Base-by-base conservation (phyloP, 2,329 filamentous ascomycete genomes). In the Elsinoe perseae region DNA sequence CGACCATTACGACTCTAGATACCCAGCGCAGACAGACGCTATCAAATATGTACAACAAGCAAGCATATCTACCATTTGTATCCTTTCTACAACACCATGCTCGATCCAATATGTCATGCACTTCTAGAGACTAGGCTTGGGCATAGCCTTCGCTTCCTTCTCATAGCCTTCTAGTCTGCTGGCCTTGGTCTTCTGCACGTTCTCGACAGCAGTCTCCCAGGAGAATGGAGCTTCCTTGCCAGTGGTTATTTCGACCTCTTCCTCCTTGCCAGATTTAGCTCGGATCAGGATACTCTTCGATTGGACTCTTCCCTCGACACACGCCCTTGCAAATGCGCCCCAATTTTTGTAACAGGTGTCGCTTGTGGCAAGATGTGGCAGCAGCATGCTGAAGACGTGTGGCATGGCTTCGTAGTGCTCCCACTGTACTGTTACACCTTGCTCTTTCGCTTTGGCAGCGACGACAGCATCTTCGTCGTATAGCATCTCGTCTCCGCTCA, bases 361-460 rank as follows among this genome's bases (percentile, higher is more conserved):
- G 5, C 65, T 62, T 0, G 60, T 68, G 2, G 60, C 50, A 2
- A 69, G 56, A 1, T 61, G 57, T n/a, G 73, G 72, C 3, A 77
- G 58, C 56, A 77, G 58, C 69, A 75, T 69, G 0, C 65, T 69
- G 61, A 78, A 92, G 62, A 81, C 82, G 70, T 91, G 87, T 55
- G 88, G 86, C 87, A 92, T 92, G 2, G 82, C 85, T 67, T 90
- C 84, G 66, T 83, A 93, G 70, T 89, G 81, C 66, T 87, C 81
- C 64, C 83, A 86, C 2, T 81, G 75, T 0, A 91, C 80, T 0
- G 64, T 65, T 0, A 85, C 84, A 4, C 80, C 82, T 44, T 86
- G 80, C 6, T 64, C 61, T 14, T 74, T 73, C 9, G 87, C 73
- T 36, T 77, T 75, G 38, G 72, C 69, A 0, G 83, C 85, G 1